A percentile compares a stretch with the other conserved stretches of the same genome.
These are phyloP conservation scores for Xylariaceae sp. DNA, from an alignment of 2,329 filamentous ascomycete genomes.

Conservation along the genomic window DNA sequence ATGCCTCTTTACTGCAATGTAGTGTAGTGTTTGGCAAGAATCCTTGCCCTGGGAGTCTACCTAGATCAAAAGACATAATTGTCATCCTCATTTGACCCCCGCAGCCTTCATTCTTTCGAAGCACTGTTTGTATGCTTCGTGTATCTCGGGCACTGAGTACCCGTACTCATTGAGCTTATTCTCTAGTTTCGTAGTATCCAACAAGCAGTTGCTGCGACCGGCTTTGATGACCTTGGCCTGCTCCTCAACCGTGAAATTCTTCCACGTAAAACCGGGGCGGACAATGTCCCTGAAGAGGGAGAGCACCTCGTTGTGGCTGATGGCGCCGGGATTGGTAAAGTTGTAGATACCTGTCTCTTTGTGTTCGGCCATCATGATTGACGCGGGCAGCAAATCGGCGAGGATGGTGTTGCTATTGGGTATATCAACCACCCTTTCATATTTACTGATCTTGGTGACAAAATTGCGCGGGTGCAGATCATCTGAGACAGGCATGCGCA, in stretches of 20 bases:
- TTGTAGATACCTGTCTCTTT: conserved; percentile 62
- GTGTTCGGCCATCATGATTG: conserved; percentile 57
- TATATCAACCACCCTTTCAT: conserved; percentile 62
- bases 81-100: conserved; percentile 44
- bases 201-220: conserved; percentile 61
- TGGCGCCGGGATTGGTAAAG: conserved; percentile 66
- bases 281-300: conserved; percentile 60
- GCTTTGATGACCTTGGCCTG: conserved; percentile 65
- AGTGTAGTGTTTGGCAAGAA: background rate
- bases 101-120: conserved; percentile 60
- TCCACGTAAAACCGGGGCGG: conserved; percentile 56
- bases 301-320: conserved; percentile 67
- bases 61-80: too few species aligned
- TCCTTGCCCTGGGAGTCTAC: background rate
- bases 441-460: conserved; percentile 64
- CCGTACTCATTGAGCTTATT: conserved; percentile 57
- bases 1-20: too few species aligned
- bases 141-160: conserved; percentile 56
- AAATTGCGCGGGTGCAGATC: conserved; percentile 64
- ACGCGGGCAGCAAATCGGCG: conserved; percentile 58
- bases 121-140: conserved; percentile 57
- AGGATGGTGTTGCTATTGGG: conserved; percentile 67
- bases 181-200: conserved; percentile 59
- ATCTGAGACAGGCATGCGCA: conserved; percentile 66
- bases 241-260: conserved; percentile 63